Evolutionary conservation across 1,284 basidiomycete genomes (phyloP).

Genomic region (Kwoniella shivajii): DNA sequence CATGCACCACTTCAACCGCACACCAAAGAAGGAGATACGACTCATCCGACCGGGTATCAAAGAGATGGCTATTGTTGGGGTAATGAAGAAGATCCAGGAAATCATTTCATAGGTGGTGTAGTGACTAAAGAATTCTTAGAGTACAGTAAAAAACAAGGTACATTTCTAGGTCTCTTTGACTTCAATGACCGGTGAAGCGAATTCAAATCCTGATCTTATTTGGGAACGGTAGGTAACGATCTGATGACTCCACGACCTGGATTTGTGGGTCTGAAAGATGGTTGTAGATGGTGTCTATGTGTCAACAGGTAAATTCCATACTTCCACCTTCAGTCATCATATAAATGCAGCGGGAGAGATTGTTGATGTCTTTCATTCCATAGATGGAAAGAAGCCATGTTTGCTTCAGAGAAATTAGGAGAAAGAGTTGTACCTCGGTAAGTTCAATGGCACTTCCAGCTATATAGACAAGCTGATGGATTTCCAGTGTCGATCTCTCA

Average conservation of each 20-base stretch:
- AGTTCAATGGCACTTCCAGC: neutral
- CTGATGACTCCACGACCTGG: conserved; percentile 39
- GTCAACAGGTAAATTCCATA: conserved; percentile 38
- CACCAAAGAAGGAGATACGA: conserved; percentile 34
- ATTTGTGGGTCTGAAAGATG: conserved; percentile 46
- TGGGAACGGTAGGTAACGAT: conserved; percentile 49
- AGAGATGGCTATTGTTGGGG: conserved; percentile 52
- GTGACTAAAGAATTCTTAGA: conserved; percentile 49
- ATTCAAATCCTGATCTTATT: neutral
- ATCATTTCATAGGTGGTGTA: conserved; percentile 48
- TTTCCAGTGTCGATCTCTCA: conserved; percentile 41
- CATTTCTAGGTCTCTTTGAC: conserved; percentile 13
- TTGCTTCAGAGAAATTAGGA: conserved; percentile 44
- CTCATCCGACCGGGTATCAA: conserved; percentile 46
- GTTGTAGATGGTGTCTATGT: conserved; percentile 53
- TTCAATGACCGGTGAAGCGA: neutral
- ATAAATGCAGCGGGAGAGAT: too few relatives aligned
- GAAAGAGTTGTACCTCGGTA: conserved; percentile 47
- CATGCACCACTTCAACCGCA: conserved; percentile 43
- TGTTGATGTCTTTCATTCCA: too few relatives aligned
- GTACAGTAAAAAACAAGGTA: conserved; percentile 45
- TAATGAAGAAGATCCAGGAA: conserved; percentile 34
- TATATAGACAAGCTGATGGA: neutral
- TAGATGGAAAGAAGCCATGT: conserved; percentile 52
- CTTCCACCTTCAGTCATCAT: neutral